These are phyloP conservation scores for Panaeolus cyanescens DNA, from an alignment of 768 basidiomycete genomes.

Conservation along the genomic window DNA sequence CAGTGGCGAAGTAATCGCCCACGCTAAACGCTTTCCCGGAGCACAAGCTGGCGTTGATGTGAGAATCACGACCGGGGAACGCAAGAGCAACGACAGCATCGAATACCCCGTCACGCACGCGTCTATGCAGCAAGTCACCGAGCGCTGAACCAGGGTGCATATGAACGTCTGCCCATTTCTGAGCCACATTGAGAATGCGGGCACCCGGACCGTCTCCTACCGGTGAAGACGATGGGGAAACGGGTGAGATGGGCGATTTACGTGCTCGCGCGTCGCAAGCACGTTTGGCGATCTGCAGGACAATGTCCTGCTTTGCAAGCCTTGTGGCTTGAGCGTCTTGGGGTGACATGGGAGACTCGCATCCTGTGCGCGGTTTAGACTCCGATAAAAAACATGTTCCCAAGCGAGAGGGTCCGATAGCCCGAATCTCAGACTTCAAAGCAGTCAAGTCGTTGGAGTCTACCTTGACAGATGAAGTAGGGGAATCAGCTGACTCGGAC, in stretches of 20 bases:
- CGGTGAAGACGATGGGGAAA: conserved; percentile 26
- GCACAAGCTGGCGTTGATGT: conserved; percentile 14
- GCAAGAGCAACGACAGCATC: conserved; percentile 54
- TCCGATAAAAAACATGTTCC: conserved; percentile 54
- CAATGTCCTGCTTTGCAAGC: conserved; percentile 44
- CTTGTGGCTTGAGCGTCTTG: conserved; percentile 16
- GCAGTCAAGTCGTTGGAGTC: conserved; percentile 55
- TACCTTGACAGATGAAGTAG: conserved; percentile 35
- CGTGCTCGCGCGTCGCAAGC: conserved; percentile 45
- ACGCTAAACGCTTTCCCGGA: conserved; percentile 10
- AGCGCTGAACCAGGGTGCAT: conserved; percentile 63
- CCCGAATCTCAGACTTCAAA: conserved; percentile 77
- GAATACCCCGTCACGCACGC: conserved; percentile 66
- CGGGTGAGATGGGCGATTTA: conserved; percentile 4
- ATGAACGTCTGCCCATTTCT: conserved; percentile 72
- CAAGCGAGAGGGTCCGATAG: conserved; percentile 62
- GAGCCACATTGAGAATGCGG: conserved; percentile 57
- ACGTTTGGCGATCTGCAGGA: conserved; percentile 75
- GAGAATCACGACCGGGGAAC: conserved; percentile 47
- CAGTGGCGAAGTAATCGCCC: conserved; percentile 17
- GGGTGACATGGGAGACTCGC: conserved; percentile 15
- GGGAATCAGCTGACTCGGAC: conserved; percentile 40
- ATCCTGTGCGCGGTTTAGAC: not conserved
- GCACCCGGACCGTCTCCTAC: conserved; percentile 45
- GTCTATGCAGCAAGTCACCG: conserved; percentile 58